A percentile compares a stretch with the other conserved stretches of the same genome.
Conservation (phyloP, 1,284 basidiomycete species). For the Psilocybe mexicana region DNA sequence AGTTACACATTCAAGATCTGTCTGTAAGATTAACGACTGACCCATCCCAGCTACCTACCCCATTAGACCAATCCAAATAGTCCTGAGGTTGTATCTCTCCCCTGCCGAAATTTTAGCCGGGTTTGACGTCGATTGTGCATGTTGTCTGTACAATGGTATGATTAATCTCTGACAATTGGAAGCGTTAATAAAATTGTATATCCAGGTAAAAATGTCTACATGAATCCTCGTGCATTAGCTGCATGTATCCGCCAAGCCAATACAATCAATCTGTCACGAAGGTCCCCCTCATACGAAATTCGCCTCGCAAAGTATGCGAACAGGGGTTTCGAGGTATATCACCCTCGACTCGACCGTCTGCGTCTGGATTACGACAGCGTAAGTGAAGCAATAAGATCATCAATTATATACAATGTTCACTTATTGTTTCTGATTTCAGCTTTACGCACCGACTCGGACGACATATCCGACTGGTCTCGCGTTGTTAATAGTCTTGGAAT, state of each 20-base stretch:
- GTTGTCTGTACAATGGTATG: conserved; percentile 51
- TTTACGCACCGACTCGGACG: too few relatives aligned
- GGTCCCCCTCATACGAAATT: conserved; percentile 62
- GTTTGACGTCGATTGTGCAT: conserved; percentile 61
- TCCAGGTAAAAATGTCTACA: conserved; percentile 44
- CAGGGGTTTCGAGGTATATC: conserved; percentile 54
- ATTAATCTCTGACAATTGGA: background rate
- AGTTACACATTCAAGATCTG: background rate
- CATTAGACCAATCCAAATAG: conserved; percentile 55
- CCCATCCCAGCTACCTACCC: conserved; percentile 49
- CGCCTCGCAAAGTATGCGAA: conserved; percentile 56
- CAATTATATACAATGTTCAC: too few relatives aligned
- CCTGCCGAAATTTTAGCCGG: conserved; percentile 60
- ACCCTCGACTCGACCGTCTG: conserved; percentile 45
- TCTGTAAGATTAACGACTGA: background rate
- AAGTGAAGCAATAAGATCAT: too few relatives aligned
- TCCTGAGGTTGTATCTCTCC: conserved; percentile 53
- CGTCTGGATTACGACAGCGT: conserved; percentile 46
- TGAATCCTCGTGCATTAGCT: conserved; percentile 52
- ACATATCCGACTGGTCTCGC: too few relatives aligned
- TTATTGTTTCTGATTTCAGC: too few relatives aligned
- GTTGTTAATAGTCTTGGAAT: too few relatives aligned
- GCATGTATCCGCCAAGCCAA: conserved; percentile 61
- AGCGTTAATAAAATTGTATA: background rate
- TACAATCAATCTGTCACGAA: conserved; percentile 53